Evolutionary conservation across 108 stramenopile species (phyloP).

Genomic region (Fistulifera solaris): DNA sequence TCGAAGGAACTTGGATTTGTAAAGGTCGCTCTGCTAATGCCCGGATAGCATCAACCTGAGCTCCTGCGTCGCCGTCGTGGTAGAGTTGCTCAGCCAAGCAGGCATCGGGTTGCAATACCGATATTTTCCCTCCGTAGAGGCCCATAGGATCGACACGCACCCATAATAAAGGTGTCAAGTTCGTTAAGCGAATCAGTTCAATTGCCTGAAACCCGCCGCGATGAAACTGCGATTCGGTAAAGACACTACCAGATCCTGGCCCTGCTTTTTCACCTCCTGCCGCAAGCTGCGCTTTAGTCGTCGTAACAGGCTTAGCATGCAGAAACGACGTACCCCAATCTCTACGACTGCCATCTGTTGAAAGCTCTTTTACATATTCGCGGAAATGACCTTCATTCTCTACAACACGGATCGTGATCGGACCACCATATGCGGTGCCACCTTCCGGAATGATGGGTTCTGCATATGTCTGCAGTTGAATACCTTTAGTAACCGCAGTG

Average conservation of each 20-base stretch:
- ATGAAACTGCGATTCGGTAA: slow-evolving; percentile 57
- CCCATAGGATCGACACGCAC: slow-evolving; percentile 75
- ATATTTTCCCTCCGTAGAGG: slow-evolving; percentile 62
- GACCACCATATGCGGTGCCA: slow-evolving; percentile 68
- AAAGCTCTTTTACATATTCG: slow-evolving; percentile 65
- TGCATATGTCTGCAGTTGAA: slow-evolving; percentile 56
- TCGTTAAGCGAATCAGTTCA: slow-evolving; percentile 79
- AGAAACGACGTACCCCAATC: slow-evolving; percentile 77
- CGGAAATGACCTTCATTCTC: slow-evolving; percentile 81
- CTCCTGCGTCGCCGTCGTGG: slow-evolving; percentile 78
- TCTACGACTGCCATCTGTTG: slow-evolving; percentile 64
- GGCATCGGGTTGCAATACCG: slow-evolving; percentile 78
- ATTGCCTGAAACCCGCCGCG: slow-evolving; percentile 78
- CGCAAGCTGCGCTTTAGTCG: slow-evolving; percentile 55
- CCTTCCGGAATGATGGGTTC: slow-evolving; percentile 79
- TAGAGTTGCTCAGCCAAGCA: slow-evolving; percentile 78
- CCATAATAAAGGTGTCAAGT: slow-evolving; percentile 77
- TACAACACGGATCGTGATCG: slow-evolving; percentile 73
- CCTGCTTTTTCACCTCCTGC: slow-evolving; percentile 22
- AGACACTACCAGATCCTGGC: slow-evolving; percentile 33
- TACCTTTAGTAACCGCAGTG: slow-evolving; percentile 53
- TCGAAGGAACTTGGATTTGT: slow-evolving; percentile 66
- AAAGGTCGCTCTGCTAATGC: slow-evolving; percentile 76
- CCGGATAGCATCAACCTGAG: slow-evolving; percentile 72
- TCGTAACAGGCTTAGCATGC: slow-evolving; percentile 71